phyloP scores from a whole-genome alignment of 2,329 filamentous ascomycete genomes.

The Chrysosporium keratinophilum region DNA sequence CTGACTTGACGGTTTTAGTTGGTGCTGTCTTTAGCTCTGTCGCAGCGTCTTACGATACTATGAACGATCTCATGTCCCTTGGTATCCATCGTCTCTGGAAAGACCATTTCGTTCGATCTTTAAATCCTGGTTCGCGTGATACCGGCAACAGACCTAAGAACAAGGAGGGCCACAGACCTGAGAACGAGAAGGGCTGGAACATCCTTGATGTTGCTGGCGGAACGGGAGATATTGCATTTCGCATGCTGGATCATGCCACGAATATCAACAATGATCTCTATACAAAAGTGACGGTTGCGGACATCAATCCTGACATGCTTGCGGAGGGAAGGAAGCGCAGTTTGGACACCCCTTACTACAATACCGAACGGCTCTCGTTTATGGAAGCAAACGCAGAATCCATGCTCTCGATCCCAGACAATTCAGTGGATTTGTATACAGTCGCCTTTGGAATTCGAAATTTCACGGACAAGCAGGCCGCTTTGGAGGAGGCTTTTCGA shows the following conservation, averaged over 20 bases:
- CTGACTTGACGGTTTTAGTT: constrained; percentile 39
- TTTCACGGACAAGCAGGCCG: constrained; percentile 82
- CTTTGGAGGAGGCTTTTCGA: constrained; percentile 70
- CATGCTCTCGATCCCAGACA: constrained; percentile 53
- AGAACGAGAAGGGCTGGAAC: constrained; percentile 46
- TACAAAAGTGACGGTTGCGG: constrained; percentile 78
- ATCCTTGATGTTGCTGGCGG: constrained; percentile 95
- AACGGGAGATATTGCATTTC: constrained; percentile 95
- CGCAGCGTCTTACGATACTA: constrained; percentile 85
- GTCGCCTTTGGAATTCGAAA: constrained; percentile 97
- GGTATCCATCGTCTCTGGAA: constrained; percentile 96
- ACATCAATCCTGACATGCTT: constrained; percentile 95
- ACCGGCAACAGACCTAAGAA: constrained; percentile 20
- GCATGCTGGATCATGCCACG: constrained; percentile 80
- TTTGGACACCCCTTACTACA: constrained; percentile 49
- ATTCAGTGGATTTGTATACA: constrained; percentile 86
- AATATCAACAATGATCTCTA: constrained; percentile 67
- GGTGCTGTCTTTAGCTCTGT: constrained; percentile 90
- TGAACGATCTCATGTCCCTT: constrained; percentile 99
- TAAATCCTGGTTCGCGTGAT: constrained; percentile 64
- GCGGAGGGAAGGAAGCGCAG: constrained; percentile 75
- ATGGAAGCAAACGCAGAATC: constrained; percentile 83
- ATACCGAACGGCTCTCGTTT: constrained; percentile 52
- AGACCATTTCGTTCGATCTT: constrained; percentile 84
- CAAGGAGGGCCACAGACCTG: constrained; percentile 32